Conservation (phyloP, 2,329 filamentous ascomycete species). For the Huntiella bhutanensis region DNA sequence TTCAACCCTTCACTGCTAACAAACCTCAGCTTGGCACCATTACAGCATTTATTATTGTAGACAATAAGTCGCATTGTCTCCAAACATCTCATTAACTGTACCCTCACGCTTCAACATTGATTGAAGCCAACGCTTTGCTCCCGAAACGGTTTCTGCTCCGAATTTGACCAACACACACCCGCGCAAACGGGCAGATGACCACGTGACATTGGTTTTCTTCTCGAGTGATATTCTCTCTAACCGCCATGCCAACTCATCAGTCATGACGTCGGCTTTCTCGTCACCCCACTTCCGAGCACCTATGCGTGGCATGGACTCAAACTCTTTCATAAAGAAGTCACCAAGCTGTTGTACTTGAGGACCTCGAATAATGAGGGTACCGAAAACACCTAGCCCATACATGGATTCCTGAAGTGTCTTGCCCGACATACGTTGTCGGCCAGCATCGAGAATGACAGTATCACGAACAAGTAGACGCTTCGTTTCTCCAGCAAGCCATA, state of each 20-base stretch:
- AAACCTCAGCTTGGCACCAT: neutral
- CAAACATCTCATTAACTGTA: slow-evolving; percentile 52
- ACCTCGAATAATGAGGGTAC: slow-evolving; percentile 69
- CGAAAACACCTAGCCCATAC: slow-evolving; percentile 58
- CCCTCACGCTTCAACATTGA: slow-evolving; percentile 58
- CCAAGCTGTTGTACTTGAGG: slow-evolving; percentile 46
- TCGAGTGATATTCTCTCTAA: slow-evolving; percentile 37
- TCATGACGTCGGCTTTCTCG: slow-evolving; percentile 18
- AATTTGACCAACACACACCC: slow-evolving; percentile 87
- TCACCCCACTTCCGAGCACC: slow-evolving; percentile 51
- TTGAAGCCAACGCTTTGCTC: slow-evolving; percentile 61
- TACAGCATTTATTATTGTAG: slow-evolving; percentile 27
- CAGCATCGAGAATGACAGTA: slow-evolving; percentile 53
- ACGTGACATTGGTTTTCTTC: slow-evolving; percentile 42
- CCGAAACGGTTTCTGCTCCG: slow-evolving; percentile 63
- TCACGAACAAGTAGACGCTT: slow-evolving; percentile 60
- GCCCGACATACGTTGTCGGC: slow-evolving; percentile 22
- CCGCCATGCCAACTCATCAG: slow-evolving; percentile 34
- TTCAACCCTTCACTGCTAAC: neutral
- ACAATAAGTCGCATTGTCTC: slow-evolving; percentile 65
- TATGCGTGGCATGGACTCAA: slow-evolving; percentile 58
- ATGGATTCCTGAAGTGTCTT: slow-evolving; percentile 41
- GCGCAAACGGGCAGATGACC: slow-evolving; percentile 64
- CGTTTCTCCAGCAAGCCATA: slow-evolving; percentile 36
- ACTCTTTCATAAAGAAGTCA: slow-evolving; percentile 62